Conservation (phyloP, 2,329 filamentous ascomycete species). For the Dendrostoma leiphaemia region DNA sequence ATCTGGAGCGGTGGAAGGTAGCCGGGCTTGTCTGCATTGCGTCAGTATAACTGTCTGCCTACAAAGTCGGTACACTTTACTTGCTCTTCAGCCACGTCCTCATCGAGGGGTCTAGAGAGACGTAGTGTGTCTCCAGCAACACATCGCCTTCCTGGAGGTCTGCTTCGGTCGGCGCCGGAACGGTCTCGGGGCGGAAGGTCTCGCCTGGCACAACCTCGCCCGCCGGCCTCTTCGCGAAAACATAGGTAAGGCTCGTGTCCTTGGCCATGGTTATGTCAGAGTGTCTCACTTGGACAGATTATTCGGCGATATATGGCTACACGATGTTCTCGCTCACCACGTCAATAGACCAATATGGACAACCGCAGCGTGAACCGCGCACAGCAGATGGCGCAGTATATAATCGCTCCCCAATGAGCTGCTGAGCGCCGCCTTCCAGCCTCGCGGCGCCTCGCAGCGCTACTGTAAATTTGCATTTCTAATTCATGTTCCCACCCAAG, state of each 20-base stretch:
- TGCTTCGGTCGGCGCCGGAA: conserved; percentile 47
- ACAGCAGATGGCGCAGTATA: not conserved
- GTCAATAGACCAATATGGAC: not conserved
- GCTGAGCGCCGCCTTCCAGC: not conserved
- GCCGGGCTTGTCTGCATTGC: conserved; percentile 24
- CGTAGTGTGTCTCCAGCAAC: conserved; percentile 48
- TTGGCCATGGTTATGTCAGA: conserved; percentile 9
- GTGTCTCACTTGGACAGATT: not conserved
- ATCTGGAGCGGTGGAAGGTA: conserved; percentile 62
- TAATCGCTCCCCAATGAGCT: not conserved
- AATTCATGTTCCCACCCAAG: not conserved
- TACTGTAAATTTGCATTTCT: not conserved
- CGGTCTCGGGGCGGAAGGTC: conserved; percentile 58
- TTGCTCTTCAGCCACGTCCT: conserved; percentile 57
- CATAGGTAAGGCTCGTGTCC: conserved; percentile 21
- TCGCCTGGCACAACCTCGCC: conserved; percentile 60
- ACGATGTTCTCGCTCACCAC: not conserved
- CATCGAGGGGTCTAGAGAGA: conserved; percentile 64
- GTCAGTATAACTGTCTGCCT: not conserved
- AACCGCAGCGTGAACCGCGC: not conserved
- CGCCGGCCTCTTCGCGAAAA: conserved; percentile 63
- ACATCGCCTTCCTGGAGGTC: conserved; percentile 52
- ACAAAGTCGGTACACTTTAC: not conserved
- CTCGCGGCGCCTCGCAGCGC: not conserved
- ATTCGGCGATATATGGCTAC: no score